Percentiles rank a stretch among this genome's conserved stretches.
Conservation (phyloP, 139 green algal genomes). For the Axilococcus clingmanii region DNA sequence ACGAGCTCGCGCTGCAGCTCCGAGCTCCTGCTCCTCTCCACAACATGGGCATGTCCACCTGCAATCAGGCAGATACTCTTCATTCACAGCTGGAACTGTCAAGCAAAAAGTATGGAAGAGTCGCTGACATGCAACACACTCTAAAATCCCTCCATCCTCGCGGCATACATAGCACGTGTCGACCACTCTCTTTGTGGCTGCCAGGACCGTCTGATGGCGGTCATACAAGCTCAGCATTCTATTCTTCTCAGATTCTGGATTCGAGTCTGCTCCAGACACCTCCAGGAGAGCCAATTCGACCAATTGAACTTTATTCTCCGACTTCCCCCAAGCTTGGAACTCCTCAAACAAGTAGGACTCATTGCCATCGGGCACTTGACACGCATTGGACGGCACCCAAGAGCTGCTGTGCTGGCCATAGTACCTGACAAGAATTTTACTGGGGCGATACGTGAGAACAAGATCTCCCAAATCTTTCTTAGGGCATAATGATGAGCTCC, state of each 20-base stretch:
- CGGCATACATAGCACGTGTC: not conserved
- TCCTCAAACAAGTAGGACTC: not conserved
- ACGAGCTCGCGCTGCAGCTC: not conserved
- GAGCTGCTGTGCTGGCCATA: slow-evolving; percentile 53
- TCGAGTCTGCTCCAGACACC: not conserved
- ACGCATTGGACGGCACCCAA: slow-evolving; percentile 25
- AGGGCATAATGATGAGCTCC: slow-evolving; percentile 33
- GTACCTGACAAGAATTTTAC: slow-evolving; percentile 31
- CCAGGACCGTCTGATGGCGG: slow-evolving; percentile 8
- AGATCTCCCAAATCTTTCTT: slow-evolving; percentile 32
- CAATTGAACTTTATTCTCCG: slow-evolving; percentile 4
- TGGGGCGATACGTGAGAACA: slow-evolving; percentile 21
- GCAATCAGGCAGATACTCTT: not conserved
- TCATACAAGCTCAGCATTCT: not conserved
- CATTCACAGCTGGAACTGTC: not conserved
- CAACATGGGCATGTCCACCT: not conserved
- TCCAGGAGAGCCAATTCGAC: slow-evolving; percentile 2
- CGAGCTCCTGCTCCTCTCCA: not conserved
- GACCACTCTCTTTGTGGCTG: not conserved
- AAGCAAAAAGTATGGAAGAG: slow-evolving; percentile 4
- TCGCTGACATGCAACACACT: slow-evolving; percentile 2
- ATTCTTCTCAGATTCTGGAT: not conserved
- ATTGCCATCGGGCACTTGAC: not conserved
- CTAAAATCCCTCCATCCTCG: not conserved
- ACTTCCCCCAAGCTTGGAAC: slow-evolving; percentile 15